Conservation (phyloP, 2,329 filamentous ascomycete genomes). For the Aspergillus intermedius region DNA sequence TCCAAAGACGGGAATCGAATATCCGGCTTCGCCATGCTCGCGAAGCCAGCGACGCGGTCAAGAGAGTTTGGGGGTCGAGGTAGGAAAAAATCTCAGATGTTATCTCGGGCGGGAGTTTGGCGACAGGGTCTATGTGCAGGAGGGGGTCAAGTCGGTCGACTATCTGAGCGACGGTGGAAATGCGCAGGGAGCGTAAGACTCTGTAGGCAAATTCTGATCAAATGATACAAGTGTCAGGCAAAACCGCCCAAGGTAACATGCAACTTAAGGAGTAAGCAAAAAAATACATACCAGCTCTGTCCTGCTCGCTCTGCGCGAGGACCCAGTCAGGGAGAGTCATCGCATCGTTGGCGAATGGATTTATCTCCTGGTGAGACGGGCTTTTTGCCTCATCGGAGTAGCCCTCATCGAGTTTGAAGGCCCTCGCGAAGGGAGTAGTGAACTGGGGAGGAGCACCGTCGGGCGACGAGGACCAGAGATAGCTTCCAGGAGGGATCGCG, state of each 20-base stretch:
- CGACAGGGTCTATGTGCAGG: constrained; percentile 87
- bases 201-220: constrained; percentile 69
- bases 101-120: constrained; percentile 80
- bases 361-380: constrained; percentile 35
- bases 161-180: constrained; percentile 70
- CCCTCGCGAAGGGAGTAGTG: constrained; percentile 23
- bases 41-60: constrained; percentile 72
- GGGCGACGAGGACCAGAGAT: constrained; percentile 17
- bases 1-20: constrained; percentile 80
- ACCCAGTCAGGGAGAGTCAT: constrained; percentile 50
- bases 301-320: constrained; percentile 47
- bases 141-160: constrained; percentile 73
- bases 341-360: constrained; percentile 32
- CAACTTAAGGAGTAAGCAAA: constrained; percentile 1
- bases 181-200: constrained; percentile 70
- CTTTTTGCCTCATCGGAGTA: constrained; percentile 69
- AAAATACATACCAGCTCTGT: constrained; percentile 45
- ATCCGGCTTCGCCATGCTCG: constrained; percentile 75
- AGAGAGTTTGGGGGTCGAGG: constrained; percentile 71
- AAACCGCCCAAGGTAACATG: constrained; percentile 1
- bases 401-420: constrained; percentile 69
- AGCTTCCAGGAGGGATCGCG: constrained; percentile 10
- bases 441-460: constrained; percentile 22
- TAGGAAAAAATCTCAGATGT: constrained; percentile 84
- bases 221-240: constrained; percentile 11